These are phyloP conservation scores for Marchantia polymorpha DNA, from an alignment of 225 moss, liverwort and hornwort species.

Conservation along the genomic window DNA sequence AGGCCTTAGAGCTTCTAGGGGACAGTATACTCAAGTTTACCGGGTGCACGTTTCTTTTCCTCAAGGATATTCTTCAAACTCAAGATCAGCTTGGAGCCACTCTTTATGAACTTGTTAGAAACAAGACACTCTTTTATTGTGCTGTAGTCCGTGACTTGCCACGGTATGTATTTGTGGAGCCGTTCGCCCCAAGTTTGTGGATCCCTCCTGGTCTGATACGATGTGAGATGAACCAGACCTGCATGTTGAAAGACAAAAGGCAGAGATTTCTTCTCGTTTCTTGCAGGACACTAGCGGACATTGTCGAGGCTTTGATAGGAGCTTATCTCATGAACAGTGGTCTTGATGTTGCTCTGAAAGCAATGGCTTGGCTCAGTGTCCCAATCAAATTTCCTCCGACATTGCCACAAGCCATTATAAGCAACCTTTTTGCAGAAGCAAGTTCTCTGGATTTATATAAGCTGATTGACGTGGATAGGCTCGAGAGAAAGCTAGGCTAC, in stretches of 20 bases:
- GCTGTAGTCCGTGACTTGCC: slow-evolving; percentile 51
- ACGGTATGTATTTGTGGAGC: slow-evolving; percentile 61
- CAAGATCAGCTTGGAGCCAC: slow-evolving; percentile 51
- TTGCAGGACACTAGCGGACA: slow-evolving; percentile 67
- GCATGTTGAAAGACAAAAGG: slow-evolving; percentile 39
- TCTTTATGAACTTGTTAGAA: slow-evolving; percentile 64
- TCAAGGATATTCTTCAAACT: slow-evolving; percentile 42
- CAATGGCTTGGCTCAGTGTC: slow-evolving; percentile 66
- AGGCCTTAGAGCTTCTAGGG: slow-evolving; percentile 71
- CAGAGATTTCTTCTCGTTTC: slow-evolving; percentile 61
- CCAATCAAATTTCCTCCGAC: slow-evolving; percentile 55
- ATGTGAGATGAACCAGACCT: slow-evolving; percentile 28
- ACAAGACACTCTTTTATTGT: slow-evolving; percentile 60
- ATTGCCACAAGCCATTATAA: slow-evolving; percentile 29
- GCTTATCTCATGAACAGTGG: slow-evolving; percentile 56
- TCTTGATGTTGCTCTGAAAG: slow-evolving; percentile 49
- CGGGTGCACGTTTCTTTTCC: slow-evolving; percentile 51
- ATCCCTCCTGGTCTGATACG: slow-evolving; percentile 53
- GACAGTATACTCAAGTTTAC: slow-evolving; percentile 75
- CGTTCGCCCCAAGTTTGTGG: slow-evolving; percentile 61
- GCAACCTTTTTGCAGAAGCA: slow-evolving; percentile 26
- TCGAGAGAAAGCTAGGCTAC: slow-evolving; percentile 61
- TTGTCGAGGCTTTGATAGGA: slow-evolving; percentile 75
- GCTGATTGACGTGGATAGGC: slow-evolving; percentile 32
- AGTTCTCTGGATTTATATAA: slow-evolving; percentile 20